Base-by-base conservation (phyloP, 345 rosid genomes). In the Syzygium jambos region DNA sequence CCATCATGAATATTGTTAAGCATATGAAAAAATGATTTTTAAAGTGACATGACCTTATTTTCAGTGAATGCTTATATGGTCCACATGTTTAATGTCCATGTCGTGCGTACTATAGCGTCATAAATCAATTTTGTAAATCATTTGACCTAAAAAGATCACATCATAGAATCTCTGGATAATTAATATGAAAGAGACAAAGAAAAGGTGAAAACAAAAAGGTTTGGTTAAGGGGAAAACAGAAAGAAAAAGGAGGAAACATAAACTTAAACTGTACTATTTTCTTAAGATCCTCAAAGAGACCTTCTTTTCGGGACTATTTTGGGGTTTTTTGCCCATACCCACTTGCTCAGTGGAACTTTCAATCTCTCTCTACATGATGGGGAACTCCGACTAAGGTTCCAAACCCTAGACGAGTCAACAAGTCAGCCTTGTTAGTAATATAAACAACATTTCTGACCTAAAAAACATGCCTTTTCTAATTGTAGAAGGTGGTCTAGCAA, bases 51-150 rank as follows among this genome's bases (percentile, higher is more conserved):
- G 25, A 25, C 49, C 22, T 53, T 16, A 53, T 53, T 17, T 53
- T 17, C 56, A 21, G 6, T 53, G 56, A 21, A 53, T 17, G 3
- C 8, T 38, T 10, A 38, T 19, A 19, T 41, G 49, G 25, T 73
- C 49, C 80, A 43, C 82, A 73, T 0, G 4, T 73, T 73, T 73
- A 73, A 73, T 38, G 49, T 38, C 4, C 13, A 3, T 1, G 14
- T 2, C 2, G 4, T 19, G 8, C 0, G 1, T 10, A 73, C 23
- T 19, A 41, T 10, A 38, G 4, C 0, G 13, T 73, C 38, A 4
- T 57, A 57, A 57, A 57, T 57, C 63, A 57, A 56, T 23, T 52
- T 52, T 52, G n/a, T 57, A 4, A 73, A 38, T 73, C 27, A 73
- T 41, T 38, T 11, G 49, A 73, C 46, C 73, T n/a, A 61, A 61